Percentiles rank a stretch among this genome's conserved stretches.
phyloP scores from a whole-genome alignment of 495 filamentous ascomycete genomes.

The Geopyxis carbonaria region DNA sequence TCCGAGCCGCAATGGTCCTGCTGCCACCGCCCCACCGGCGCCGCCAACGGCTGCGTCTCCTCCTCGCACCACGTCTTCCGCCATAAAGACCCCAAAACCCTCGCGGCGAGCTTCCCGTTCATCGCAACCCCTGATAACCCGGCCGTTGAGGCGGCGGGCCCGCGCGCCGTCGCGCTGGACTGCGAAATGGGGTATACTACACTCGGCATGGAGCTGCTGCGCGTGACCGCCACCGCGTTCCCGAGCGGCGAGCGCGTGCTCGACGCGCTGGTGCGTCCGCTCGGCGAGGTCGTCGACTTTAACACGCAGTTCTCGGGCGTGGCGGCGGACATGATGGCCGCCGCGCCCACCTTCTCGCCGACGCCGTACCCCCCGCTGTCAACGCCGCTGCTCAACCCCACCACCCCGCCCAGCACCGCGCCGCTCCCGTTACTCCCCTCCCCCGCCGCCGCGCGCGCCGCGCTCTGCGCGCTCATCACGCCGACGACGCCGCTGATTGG shows the following conservation, averaged over 20 bases:
- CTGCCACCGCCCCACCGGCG: constrained; percentile 54
- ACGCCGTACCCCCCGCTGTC: constrained; percentile 6
- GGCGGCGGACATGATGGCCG: constrained; percentile 8
- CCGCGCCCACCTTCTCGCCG: constrained; percentile 2
- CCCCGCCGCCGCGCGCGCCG: constrained; percentile 48
- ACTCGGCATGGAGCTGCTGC: constrained; percentile 68
- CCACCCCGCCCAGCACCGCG: constrained; percentile 10
- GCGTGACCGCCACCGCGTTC: constrained; percentile 76
- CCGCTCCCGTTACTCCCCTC: constrained; percentile 51
- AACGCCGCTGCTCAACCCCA: constrained; percentile 10
- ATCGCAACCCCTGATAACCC: constrained; percentile 43
- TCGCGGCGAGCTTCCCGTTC: constrained; percentile 67
- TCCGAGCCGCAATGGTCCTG: constrained; percentile 52
- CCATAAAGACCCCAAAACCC: constrained; percentile 50
- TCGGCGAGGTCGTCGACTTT: constrained; percentile 71
- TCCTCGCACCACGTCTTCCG: constrained; percentile 74
- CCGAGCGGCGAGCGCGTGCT: constrained; percentile 55
- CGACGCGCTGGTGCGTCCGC: constrained; percentile 70
- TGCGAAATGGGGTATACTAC: constrained; percentile 97
- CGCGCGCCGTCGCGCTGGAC: constrained; percentile 53
- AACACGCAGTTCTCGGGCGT: constrained; percentile 85
- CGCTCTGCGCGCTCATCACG: constrained; percentile 53
- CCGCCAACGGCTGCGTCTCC: constrained; percentile 53
- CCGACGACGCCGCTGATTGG: constrained; percentile 71
- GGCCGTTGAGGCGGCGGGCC: constrained; percentile 4